phyloP scores from a whole-genome alignment of 176 grass and related monocot genomes.

The Areca catechu region DNA sequence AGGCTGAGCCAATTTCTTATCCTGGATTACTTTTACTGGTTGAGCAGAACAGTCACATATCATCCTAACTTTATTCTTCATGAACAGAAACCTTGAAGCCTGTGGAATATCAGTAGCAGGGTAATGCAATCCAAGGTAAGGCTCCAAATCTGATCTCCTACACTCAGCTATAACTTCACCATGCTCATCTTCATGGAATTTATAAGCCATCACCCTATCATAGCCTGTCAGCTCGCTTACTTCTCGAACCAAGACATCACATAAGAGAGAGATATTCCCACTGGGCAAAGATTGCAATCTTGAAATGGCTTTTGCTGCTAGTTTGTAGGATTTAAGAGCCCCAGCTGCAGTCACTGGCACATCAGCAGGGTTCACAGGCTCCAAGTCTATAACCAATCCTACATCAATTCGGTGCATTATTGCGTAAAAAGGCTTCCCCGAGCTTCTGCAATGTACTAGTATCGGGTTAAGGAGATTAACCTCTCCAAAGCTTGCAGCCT shows the following conservation, averaged over 20 bases:
- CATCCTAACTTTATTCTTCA: conserved; percentile 97
- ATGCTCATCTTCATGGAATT: conserved; percentile 94
- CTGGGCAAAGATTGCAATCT: conserved; percentile 76
- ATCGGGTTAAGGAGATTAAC: conserved; percentile 86
- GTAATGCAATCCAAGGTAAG: conserved; percentile 89
- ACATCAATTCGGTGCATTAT: conserved; percentile 75
- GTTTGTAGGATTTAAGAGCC: conserved; percentile 81
- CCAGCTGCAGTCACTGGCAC: conserved; percentile 70
- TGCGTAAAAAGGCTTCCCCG: conserved; percentile 94
- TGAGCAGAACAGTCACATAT: conserved; percentile 63
- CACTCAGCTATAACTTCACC: conserved; percentile 91
- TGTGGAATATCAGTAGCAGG: conserved; percentile 92
- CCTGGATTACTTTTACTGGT: conserved; percentile 71
- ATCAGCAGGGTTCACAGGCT: conserved; percentile 78
- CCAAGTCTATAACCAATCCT: conserved; percentile 77
- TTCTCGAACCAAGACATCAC: conserved; percentile 83
- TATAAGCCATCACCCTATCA: conserved; percentile 93
- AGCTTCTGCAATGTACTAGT: conserved; percentile 77
- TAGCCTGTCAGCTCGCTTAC: conserved; percentile 82
- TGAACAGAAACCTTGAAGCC: conserved; percentile 82
- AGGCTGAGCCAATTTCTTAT: conserved; percentile 46
- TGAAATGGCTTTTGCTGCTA: conserved; percentile 89
- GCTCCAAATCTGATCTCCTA: conserved; percentile 74
- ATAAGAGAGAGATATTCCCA: conserved; percentile 83
- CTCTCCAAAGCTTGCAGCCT: conserved; percentile 69